Evolutionary conservation across 192 early-diverging fungal species (phyloP).

Genomic region (Diversispora eburnea): DNA sequence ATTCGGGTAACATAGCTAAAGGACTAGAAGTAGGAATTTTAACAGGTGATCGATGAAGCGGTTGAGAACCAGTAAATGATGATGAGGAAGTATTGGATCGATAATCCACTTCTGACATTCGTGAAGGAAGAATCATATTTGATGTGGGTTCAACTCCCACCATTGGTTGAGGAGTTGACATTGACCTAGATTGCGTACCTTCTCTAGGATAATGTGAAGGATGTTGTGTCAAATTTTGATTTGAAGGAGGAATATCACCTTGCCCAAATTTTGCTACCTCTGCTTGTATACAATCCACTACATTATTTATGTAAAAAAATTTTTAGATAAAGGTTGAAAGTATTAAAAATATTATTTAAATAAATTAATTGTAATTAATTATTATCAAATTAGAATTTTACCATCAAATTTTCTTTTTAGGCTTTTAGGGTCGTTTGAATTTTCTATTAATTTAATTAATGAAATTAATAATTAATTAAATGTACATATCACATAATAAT

Average conservation of each 20-base stretch:
- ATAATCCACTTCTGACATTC: slow-evolving; percentile 7
- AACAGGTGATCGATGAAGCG: not conserved
- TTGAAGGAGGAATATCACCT: not conserved
- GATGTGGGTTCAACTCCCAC: slow-evolving; percentile 10
- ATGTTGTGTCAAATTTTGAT: not conserved
- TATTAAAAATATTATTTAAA: not conserved
- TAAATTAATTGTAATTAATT: not conserved
- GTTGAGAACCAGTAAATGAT: not conserved
- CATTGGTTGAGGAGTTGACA: slow-evolving; percentile 16
- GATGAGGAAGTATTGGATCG: not conserved
- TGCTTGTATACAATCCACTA: slow-evolving; percentile 27
- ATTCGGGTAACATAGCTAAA: slow-evolving; percentile 23
- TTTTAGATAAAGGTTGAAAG: not conserved
- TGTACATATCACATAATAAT: not conserved
- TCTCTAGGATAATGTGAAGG: slow-evolving; percentile 15
- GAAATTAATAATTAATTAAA: not conserved
- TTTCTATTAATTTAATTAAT: not conserved
- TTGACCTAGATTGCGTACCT: not conserved
- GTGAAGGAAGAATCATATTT: not conserved
- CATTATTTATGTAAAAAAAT: not conserved
- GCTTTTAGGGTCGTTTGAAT: not conserved
- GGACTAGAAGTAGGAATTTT: slow-evolving; percentile 26
- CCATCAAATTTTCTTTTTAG: slow-evolving; percentile 29
- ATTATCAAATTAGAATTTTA: not conserved
- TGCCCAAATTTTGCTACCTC: slow-evolving; percentile 28